A percentile compares a stretch with the other conserved stretches of the same genome.
Evolutionary conservation across 805 yeast genomes (phyloP).

Genomic region (Suhomyces canberraensis): DNA sequence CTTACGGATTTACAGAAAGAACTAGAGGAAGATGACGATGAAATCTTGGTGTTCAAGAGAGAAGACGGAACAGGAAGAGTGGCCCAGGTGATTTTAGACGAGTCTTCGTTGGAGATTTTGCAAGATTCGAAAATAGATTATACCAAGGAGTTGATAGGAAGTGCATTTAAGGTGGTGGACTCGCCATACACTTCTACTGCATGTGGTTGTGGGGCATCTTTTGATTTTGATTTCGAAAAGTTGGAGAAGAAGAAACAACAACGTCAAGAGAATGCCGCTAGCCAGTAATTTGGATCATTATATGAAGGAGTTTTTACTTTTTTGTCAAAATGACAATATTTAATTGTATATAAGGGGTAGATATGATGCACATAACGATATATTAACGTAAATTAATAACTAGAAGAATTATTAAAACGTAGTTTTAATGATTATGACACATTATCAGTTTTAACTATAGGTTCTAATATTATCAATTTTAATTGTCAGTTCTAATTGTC

Average conservation of each 20-base stretch:
- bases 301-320: too few relatives aligned
- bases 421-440: too few relatives aligned
- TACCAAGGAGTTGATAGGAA: slow-evolving; percentile 89
- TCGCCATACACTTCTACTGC: slow-evolving; percentile 74
- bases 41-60: slow-evolving; percentile 57
- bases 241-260: slow-evolving; percentile 23
- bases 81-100: slow-evolving; percentile 76
- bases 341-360: background rate
- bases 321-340: too few relatives aligned
- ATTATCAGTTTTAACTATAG: too few relatives aligned
- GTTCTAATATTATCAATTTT: too few relatives aligned
- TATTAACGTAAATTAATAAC: too few relatives aligned
- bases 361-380: too few relatives aligned
- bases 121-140: slow-evolving; percentile 86
- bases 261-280: too few relatives aligned
- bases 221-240: slow-evolving; percentile 47
- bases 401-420: too few relatives aligned
- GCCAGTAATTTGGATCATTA: too few relatives aligned
- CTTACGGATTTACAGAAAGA: slow-evolving; percentile 46
- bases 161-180: slow-evolving; percentile 86
- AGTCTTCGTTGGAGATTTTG: slow-evolving; percentile 71
- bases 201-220: slow-evolving; percentile 47
- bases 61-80: slow-evolving; percentile 35
- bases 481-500: too few relatives aligned
- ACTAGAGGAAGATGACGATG: slow-evolving; percentile 26